phyloP scores from a whole-genome alignment of 2,329 filamentous ascomycete genomes.

The Neoarthrinium moseri region DNA sequence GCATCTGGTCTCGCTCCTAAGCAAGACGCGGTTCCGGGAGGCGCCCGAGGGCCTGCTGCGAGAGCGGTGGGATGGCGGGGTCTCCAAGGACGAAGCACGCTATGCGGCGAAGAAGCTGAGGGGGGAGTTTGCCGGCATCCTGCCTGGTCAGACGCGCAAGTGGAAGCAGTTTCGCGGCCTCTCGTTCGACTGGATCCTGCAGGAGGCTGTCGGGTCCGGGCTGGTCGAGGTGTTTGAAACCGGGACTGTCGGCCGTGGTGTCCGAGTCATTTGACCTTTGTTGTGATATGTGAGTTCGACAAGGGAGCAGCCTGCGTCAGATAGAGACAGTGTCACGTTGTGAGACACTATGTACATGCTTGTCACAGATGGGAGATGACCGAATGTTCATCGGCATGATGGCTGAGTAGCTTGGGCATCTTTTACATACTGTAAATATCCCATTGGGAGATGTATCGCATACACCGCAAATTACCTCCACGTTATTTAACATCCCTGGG shows the following conservation, averaged over 20 bases:
- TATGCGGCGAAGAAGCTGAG: constrained; percentile 47
- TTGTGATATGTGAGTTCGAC: too few species aligned
- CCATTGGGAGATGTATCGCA: too few species aligned
- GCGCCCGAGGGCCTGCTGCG: constrained; percentile 59
- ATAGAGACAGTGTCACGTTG: too few species aligned
- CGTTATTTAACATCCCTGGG: too few species aligned
- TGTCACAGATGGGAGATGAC: too few species aligned
- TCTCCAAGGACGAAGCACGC: constrained; percentile 43
- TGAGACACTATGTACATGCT: too few species aligned
- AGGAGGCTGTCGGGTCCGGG: constrained; percentile 69
- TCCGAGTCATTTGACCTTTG: constrained; percentile 44
- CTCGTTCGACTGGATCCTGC: constrained; percentile 69
- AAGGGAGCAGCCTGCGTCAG: too few species aligned
- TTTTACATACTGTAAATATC: too few species aligned
- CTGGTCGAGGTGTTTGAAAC: constrained; percentile 74
- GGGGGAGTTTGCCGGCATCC: constrained; percentile 55
- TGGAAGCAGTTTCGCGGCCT: constrained; percentile 72
- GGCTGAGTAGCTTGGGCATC: too few species aligned
- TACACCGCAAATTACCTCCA: too few species aligned
- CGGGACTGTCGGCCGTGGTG: constrained; percentile 67
- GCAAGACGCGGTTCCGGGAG: constrained; percentile 60
- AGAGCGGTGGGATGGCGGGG: constrained; percentile 71
- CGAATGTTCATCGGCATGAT: too few species aligned
- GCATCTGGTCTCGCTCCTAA: constrained; percentile 60
- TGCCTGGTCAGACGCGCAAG: constrained; percentile 62